Percentiles rank a stretch among this genome's conserved stretches.
Conservation (phyloP, 257 asterid species). For the Avicennia marina region DNA sequence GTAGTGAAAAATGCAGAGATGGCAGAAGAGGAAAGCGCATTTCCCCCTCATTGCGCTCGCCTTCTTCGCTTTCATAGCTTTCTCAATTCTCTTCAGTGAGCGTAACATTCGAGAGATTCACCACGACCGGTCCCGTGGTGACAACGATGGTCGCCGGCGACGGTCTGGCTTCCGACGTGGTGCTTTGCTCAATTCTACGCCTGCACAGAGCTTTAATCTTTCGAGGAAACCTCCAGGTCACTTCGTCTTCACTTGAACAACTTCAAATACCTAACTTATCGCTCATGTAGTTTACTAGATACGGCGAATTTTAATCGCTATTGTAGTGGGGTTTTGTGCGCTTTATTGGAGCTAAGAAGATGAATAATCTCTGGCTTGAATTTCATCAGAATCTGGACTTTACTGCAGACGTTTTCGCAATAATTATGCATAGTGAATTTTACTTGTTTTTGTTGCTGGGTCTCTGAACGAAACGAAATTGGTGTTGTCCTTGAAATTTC, state of each 20-base stretch:
- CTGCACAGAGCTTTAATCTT: constrained; percentile 26
- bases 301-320: too few relatives aligned
- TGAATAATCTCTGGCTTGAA: too few relatives aligned
- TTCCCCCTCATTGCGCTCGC: constrained; percentile 54
- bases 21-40: constrained; percentile 56
- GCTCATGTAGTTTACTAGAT: too few relatives aligned
- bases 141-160: constrained; percentile 2
- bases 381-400: too few relatives aligned
- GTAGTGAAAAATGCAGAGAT: constrained; percentile 42
- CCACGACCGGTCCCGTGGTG: constrained; percentile 18
- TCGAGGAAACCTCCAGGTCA: constrained; percentile 40
- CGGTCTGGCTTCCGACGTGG: constrained; percentile 20
- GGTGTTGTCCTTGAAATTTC: too few relatives aligned
- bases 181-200: constrained; percentile 26
- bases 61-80: constrained; percentile 45
- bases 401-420: too few relatives aligned
- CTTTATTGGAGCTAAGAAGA: neutral
- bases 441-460: neutral
- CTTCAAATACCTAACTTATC: too few relatives aligned
- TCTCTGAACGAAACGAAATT: too few relatives aligned
- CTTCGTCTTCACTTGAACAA: neutral
- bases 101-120: constrained; percentile 43
- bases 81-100: constrained; percentile 58
- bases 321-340: neutral
- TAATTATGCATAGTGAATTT: constrained; percentile 1